A percentile compares a stretch with the other conserved stretches of the same genome.
Evolutionary conservation across 2,329 filamentous ascomycete genomes (phyloP).

Genomic region (Chaetomium olivaceum): DNA sequence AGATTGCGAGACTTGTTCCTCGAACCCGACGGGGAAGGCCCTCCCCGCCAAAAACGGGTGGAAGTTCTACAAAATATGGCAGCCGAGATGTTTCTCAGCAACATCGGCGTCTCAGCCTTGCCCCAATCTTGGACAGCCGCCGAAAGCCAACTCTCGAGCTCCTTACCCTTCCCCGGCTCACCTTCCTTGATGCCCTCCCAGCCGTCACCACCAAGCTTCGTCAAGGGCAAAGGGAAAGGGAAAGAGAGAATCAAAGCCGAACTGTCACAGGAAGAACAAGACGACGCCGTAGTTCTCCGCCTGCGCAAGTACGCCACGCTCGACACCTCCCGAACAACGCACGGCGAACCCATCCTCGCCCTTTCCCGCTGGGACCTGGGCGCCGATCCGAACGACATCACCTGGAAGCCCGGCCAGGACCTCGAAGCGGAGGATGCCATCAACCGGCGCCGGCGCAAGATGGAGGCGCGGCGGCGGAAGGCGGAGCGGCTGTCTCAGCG

Average conservation of each 20-base stretch:
- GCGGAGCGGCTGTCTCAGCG: constrained; percentile 27
- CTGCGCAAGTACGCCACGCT: constrained; percentile 27
- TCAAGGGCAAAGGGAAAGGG: constrained; percentile 10
- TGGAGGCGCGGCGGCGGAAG: constrained; percentile 24
- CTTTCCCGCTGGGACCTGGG: constrained; percentile 30
- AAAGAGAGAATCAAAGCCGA: constrained; percentile 6
- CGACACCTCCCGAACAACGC: constrained; percentile 10
- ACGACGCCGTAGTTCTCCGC: constrained; percentile 24
- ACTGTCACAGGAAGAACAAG: neutral
- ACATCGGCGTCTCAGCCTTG: constrained; percentile 25
- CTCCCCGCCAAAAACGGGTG: constrained; percentile 4
- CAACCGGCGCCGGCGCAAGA: constrained; percentile 23
- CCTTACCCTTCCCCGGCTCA: constrained; percentile 25
- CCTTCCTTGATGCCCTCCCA: constrained; percentile 19
- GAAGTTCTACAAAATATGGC: constrained; percentile 25
- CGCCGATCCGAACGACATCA: constrained; percentile 24
- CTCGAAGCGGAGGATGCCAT: constrained; percentile 26
- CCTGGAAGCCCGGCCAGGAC: constrained; percentile 27
- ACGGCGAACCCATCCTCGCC: constrained; percentile 14
- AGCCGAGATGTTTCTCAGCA: constrained; percentile 29
- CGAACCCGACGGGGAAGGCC: neutral
- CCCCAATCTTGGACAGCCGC: constrained; percentile 18
- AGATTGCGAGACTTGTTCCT: constrained; percentile 24
- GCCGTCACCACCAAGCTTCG: constrained; percentile 12
- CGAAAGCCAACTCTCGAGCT: constrained; percentile 19